A percentile compares a stretch with the other conserved stretches of the same genome.
These are phyloP conservation scores for Avicennia marina DNA, from an alignment of 257 asterid genomes.

Conservation along the genomic window DNA sequence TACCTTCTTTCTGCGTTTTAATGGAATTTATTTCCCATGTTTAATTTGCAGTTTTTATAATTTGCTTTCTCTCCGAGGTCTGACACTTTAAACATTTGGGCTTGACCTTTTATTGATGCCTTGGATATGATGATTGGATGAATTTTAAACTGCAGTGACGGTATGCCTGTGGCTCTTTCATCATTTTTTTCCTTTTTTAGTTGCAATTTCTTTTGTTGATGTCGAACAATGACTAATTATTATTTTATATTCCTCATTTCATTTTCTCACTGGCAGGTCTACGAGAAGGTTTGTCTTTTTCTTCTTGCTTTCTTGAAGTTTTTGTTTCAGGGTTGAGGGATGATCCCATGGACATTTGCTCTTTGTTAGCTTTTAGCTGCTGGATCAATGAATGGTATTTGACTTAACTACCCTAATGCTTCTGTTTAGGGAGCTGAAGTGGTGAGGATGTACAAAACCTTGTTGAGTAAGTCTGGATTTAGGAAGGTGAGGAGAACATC, in stretches of 20 bases:
- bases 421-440: conserved; percentile 81
- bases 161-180: conserved; percentile 26
- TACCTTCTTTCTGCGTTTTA: conserved; percentile 6
- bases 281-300: conserved; percentile 49
- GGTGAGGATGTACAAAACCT: conserved; percentile 86
- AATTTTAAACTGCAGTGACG: conserved; percentile 58
- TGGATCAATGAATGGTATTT: background rate
- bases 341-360: background rate
- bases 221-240: conserved; percentile 18
- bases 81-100: conserved; percentile 21
- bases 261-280: conserved; percentile 44
- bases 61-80: conserved; percentile 7
- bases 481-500: conserved; percentile 45
- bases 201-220: conserved; percentile 1
- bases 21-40: background rate
- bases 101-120: conserved; percentile 13
- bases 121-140: conserved; percentile 29
- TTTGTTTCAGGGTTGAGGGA: background rate
- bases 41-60: conserved; percentile 1
- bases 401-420: conserved; percentile 7
- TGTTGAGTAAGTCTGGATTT: conserved; percentile 67
- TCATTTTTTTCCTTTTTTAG: conserved; percentile 4
- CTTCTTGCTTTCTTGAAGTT: conserved; percentile 7
- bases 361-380: background rate
- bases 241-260: conserved; percentile 18